Base-by-base conservation (phyloP, 805 yeast genomes). In the Saccharomycopsis schoenii region DNA sequence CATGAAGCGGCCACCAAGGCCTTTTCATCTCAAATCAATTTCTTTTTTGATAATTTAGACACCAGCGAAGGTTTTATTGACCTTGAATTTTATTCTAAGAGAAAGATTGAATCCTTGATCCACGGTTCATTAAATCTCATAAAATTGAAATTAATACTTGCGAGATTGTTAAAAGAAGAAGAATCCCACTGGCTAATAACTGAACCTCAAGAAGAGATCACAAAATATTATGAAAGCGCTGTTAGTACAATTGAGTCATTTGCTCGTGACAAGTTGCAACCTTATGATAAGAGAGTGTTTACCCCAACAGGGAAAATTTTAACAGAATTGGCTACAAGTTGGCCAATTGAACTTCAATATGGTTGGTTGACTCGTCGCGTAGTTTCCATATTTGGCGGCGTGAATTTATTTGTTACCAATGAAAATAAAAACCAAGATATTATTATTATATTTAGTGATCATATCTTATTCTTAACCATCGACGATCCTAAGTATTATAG, bases 281-380 rank as follows among this genome's bases (percentile, higher is more conserved):
- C 83, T 9, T 84, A 81, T 64, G 81, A 79, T 62, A 77, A 84
- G 59, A 74, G 97, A 65, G 84, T 90, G 0, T 88, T 91, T 70
- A 92, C 97, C 0, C 97, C 97, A 1, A 85, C 96, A 0, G 97
- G 97, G 0, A 91, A 90, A 70, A 78, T 93, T 2, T 74, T 93
- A 57, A 85, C 96, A 0, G 97, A 91, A 67, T 72, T 91, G 19
- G 96, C 97, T 2, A 77, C 82, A 15, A 84, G 83, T 12, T 92
- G 97, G 97, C 98, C 98, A 0, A 73, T 82, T 0, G 92, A 86
- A 65, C 75, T 93, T 25, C 96, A 89, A 65, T 86, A 84, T 68
- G 96, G 96, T 21, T 92, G 97, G 97, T 70, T 90, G 36, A 81
- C 86, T 42, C 77, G 98, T 64, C 80, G 96, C 62, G 94, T 93